Evolutionary conservation across 495 filamentous ascomycete genomes (phyloP), one percentile per base, ranked within the genome.

Genomic region (Lineolata rhizophorae): DNA sequence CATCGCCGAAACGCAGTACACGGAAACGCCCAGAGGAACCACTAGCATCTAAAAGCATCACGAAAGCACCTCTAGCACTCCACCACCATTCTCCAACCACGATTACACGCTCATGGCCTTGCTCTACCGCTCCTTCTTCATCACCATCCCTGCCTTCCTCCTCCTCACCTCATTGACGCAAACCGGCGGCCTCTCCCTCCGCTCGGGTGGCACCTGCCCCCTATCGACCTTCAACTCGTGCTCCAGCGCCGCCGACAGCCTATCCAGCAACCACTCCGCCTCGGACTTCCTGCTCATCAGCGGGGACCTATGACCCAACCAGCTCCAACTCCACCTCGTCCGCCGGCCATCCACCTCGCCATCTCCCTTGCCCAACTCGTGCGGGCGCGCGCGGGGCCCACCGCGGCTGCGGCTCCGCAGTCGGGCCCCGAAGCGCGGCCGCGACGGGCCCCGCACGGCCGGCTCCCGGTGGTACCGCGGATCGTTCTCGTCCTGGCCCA

Each of bases 181-280:
- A 9, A 38, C 18, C n/a, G 43, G 43, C 13, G 43, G 43, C 27
- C 20, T 29, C 18, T 30, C 21, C 20, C 29, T 34, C 18, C 33
- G 21, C 5, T 37, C 43, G 17, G 37, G 5, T 14, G 1, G 20
- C 12, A 28, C 32, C 6, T 30, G 8, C 21, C 11, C 35, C n/a
- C 44, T 17, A 44, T 45, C 41, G 31, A 43, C 37, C 32, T 36
- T 39, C 39, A 56, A 36, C 35, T 51, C 51, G 2, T 45, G 56
- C 60, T 87, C 76, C 42, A 95, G 55, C 40, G 85, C 80, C 11
- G 34, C 53, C 29, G 82, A 67, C 35, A 76, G 47, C 40, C 62
- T 61, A 40, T 73, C 67, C 16, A 92, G 45, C 18, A 92, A 64
- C 82, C 82, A 92, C 48, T 83, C 69, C 5, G 78, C 58, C 47